phyloP scores from a whole-genome alignment of 306 rosid species.

The Amphicarpaea edgeworthii region DNA sequence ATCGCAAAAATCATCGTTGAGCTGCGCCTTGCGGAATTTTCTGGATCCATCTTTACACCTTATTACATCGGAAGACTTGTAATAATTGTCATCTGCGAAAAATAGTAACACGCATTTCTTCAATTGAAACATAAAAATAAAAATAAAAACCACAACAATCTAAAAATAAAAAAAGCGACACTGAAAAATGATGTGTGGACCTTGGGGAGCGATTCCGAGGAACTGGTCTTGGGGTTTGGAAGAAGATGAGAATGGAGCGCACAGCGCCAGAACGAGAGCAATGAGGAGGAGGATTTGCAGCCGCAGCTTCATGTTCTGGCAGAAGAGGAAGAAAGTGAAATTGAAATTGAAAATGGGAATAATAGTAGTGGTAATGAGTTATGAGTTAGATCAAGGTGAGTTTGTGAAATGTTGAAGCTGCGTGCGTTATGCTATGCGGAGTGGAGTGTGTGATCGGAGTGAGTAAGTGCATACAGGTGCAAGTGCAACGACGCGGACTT shows the following conservation, averaged over 20 bases:
- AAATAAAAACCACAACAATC: neutral
- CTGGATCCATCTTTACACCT: conserved; percentile 86
- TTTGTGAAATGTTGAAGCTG: neutral
- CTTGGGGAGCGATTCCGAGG: conserved; percentile 76
- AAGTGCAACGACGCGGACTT: neutral
- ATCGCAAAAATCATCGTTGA: conserved; percentile 94
- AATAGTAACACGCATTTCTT: conserved; percentile 19
- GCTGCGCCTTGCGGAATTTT: conserved; percentile 77
- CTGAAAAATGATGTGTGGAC: neutral
- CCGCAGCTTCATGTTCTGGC: conserved; percentile 48
- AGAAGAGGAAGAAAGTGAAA: neutral
- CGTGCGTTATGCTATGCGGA: neutral
- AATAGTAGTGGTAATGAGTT: too few relatives aligned
- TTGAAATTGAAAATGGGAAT: neutral
- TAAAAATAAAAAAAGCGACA: neutral
- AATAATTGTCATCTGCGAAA: conserved; percentile 76
- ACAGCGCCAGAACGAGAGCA: conserved; percentile 21
- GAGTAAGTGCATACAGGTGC: neutral
- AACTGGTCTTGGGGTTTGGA: conserved; percentile 57
- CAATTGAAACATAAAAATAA: neutral
- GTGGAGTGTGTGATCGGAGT: neutral
- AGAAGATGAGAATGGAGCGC: conserved; percentile 56
- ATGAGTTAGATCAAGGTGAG: conserved; percentile 33
- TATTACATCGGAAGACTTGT: conserved; percentile 70
- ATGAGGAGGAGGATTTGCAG: conserved; percentile 43